These are phyloP conservation scores for Wickerhamia fluorescens DNA, from an alignment of 805 yeast species.

Conservation along the genomic window DNA sequence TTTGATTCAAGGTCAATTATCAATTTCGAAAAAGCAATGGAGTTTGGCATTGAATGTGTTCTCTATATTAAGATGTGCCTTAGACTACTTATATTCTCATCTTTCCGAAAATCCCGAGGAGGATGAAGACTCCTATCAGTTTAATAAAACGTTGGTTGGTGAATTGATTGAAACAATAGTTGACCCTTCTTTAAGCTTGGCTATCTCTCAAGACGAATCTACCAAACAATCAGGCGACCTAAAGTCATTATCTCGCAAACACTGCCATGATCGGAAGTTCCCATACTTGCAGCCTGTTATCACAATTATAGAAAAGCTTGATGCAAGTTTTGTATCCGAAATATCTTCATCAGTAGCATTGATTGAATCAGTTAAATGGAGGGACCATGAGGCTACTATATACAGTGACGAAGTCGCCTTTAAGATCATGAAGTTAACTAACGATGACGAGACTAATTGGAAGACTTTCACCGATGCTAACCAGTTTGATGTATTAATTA, in stretches of 20 bases:
- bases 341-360: slow-evolving; percentile 19
- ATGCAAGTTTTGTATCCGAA: slow-evolving; percentile 30
- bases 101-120: slow-evolving; percentile 2
- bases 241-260: slow-evolving; percentile 7
- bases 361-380: slow-evolving; percentile 39
- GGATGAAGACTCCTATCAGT: slow-evolving; percentile 14
- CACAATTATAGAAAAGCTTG: slow-evolving; percentile 30
- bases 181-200: slow-evolving; percentile 59
- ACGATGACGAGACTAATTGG: slow-evolving; percentile 8
- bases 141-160: slow-evolving; percentile 35
- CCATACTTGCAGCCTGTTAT: slow-evolving; percentile 34
- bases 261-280: slow-evolving; percentile 18
- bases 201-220: slow-evolving; percentile 37
- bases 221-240: slow-evolving; percentile 2
- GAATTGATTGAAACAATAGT: slow-evolving; percentile 53
- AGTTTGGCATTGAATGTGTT: slow-evolving; percentile 40
- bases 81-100: slow-evolving; percentile 40
- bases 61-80: slow-evolving; percentile 54
- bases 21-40: slow-evolving; percentile 54
- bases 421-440: slow-evolving; percentile 35
- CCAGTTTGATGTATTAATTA: slow-evolving; percentile 49
- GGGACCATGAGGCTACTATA: slow-evolving; percentile 50
- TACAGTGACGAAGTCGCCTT: slow-evolving; percentile 68
- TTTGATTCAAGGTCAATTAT: slow-evolving; percentile 46
- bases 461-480: slow-evolving; percentile 26